A percentile compares a stretch with the other conserved stretches of the same genome.
Evolutionary conservation across 2,329 filamentous ascomycete genomes (phyloP).

Genomic region (Dactylellina haptotyla): DNA sequence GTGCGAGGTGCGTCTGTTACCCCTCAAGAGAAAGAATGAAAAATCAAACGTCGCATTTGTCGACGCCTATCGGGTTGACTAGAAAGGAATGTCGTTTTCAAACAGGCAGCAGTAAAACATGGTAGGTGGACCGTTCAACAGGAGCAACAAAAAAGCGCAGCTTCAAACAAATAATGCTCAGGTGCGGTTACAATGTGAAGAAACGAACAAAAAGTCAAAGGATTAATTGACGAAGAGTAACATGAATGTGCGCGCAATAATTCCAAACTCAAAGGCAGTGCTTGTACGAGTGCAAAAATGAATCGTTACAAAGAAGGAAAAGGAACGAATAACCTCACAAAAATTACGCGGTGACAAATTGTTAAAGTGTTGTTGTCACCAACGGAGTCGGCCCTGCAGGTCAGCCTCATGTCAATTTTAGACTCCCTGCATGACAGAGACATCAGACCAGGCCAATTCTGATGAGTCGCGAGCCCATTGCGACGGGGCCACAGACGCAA

Average conservation of each 20-base stretch:
- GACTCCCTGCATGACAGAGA: constrained; percentile 26
- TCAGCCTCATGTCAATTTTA: constrained; percentile 5
- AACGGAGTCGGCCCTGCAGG: neutral
- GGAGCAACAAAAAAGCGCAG: constrained; percentile 1
- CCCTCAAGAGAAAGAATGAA: constrained; percentile 3
- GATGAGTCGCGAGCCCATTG: constrained; percentile 49
- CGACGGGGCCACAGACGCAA: neutral
- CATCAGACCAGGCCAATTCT: constrained; percentile 49
- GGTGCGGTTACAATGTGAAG: neutral
- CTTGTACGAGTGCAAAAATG: neutral
- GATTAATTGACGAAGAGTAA: constrained; percentile 7
- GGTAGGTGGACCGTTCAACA: neutral
- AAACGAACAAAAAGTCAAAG: constrained; percentile 10
- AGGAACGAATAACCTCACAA: neutral
- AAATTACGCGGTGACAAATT: constrained; percentile 26
- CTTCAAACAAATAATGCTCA: neutral
- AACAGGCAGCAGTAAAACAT: constrained; percentile 18
- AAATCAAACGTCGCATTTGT: constrained; percentile 46
- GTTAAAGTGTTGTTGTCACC: constrained; percentile 14
- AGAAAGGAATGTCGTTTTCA: constrained; percentile 31
- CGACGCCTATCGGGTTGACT: constrained; percentile 9
- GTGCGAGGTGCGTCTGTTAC: constrained; percentile 13
- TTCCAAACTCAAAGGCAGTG: neutral
- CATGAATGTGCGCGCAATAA: neutral
- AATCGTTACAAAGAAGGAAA: neutral